Percentiles rank a stretch among this genome's conserved stretches.
Evolutionary conservation across 208 protist species (phyloP).

Genomic region (Porcisia deanei): DNA sequence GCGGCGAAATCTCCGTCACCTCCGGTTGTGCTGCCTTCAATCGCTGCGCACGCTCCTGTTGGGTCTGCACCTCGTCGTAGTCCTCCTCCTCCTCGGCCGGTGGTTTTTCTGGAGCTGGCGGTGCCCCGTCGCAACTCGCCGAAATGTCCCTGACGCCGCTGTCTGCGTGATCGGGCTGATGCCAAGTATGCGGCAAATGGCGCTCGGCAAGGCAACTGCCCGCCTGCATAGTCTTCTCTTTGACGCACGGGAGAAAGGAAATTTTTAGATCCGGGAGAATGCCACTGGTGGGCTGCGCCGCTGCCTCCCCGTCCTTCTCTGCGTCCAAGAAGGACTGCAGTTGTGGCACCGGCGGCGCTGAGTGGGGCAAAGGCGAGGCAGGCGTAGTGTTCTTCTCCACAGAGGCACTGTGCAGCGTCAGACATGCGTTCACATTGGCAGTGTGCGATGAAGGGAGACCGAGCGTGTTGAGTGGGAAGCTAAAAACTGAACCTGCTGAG

Average conservation of each 20-base stretch:
- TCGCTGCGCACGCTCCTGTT: constrained; percentile 64
- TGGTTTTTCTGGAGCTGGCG: not conserved
- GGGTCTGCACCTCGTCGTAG: constrained; percentile 55
- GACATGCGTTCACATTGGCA: no score
- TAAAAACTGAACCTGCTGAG: not conserved
- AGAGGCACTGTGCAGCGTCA: not conserved
- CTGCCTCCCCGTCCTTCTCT: not conserved
- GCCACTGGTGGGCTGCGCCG: not conserved
- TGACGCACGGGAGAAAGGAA: not conserved
- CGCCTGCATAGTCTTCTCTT: not conserved
- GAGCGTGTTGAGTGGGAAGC: not conserved
- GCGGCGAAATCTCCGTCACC: constrained; percentile 84
- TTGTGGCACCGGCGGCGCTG: not conserved
- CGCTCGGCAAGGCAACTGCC: not conserved
- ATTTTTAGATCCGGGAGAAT: not conserved
- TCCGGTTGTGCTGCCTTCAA: constrained; percentile 59
- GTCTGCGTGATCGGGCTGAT: not conserved
- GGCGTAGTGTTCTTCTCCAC: not conserved
- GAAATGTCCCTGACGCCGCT: not conserved
- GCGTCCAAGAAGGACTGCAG: not conserved
- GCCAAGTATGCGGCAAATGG: not conserved
- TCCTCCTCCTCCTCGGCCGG: constrained; percentile 20
- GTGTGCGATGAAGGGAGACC: not conserved
- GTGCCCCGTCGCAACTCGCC: not conserved
- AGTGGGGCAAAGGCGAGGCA: not conserved